phyloP scores from a whole-genome alignment of 441 rosid species.

The Breynia disticha region DNA sequence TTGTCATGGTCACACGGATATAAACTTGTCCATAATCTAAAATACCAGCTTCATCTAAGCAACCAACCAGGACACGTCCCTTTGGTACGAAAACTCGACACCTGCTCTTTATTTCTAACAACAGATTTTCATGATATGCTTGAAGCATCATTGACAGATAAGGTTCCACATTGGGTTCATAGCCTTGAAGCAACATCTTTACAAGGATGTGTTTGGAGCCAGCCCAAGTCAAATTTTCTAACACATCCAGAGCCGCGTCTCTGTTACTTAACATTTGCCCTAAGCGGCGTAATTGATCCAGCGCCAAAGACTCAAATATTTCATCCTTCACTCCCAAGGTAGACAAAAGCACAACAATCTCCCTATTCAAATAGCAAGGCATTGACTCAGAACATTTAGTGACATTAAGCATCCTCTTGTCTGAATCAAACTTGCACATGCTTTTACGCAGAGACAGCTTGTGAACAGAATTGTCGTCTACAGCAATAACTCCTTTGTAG shows the following conservation, averaged over 20 bases:
- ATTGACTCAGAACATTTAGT: slow-evolving; percentile 67
- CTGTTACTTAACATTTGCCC: slow-evolving; percentile 51
- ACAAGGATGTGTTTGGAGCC: slow-evolving; percentile 45
- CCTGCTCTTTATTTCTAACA: slow-evolving; percentile 61
- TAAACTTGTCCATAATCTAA: slow-evolving; percentile 81
- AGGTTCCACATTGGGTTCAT: slow-evolving; percentile 64
- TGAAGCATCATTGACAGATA: slow-evolving; percentile 86
- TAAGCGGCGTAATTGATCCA: slow-evolving; percentile 46
- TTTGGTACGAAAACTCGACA: slow-evolving; percentile 73
- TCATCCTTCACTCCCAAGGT: slow-evolving; percentile 70
- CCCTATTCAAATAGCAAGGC: slow-evolving; percentile 89
- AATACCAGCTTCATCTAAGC: slow-evolving; percentile 74
- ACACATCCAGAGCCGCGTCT: slow-evolving; percentile 55
- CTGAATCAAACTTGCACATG: slow-evolving; percentile 82
- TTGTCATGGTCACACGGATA: slow-evolving; percentile 55
- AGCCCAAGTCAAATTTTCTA: slow-evolving; percentile 50
- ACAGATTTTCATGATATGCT: slow-evolving; percentile 51
- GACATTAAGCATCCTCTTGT: slow-evolving; percentile 77
- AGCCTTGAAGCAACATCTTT: slow-evolving; percentile 68
- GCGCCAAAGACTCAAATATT: slow-evolving; percentile 53
- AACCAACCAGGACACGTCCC: slow-evolving; percentile 76
- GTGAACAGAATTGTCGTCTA: slow-evolving; percentile 63
- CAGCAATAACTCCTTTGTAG: slow-evolving; percentile 83
- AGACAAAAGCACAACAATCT: slow-evolving; percentile 70
- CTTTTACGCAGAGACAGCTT: slow-evolving; percentile 76